A percentile compares a stretch with the other conserved stretches of the same genome.
Conservation (phyloP, 169 alveolate genomes). For the Plasmodium knowlesi region DNA sequence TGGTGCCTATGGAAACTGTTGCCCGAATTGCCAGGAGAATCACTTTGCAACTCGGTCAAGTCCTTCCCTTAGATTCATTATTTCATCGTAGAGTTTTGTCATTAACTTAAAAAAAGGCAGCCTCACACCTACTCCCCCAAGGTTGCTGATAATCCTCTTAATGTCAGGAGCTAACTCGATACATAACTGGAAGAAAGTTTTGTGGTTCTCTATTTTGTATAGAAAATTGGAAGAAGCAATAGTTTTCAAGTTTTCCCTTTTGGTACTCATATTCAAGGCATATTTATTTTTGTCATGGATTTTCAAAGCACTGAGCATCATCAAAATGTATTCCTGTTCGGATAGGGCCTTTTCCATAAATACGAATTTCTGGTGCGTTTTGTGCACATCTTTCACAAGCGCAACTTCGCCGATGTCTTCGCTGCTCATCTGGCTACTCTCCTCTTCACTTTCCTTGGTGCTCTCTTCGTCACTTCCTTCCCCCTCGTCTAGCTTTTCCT, state of each 20-base stretch:
- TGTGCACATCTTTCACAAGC: constrained; percentile 19
- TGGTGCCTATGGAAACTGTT: not conserved
- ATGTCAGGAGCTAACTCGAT: constrained; percentile 59
- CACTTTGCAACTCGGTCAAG: constrained; percentile 36
- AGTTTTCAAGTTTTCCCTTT: constrained; percentile 25
- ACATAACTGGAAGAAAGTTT: constrained; percentile 53
- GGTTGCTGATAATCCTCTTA: constrained; percentile 30
- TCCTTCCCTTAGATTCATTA: constrained; percentile 37
- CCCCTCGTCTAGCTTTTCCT: not conserved
- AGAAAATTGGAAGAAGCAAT: constrained; percentile 11
- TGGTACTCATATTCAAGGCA: constrained; percentile 12
- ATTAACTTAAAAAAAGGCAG: constrained; percentile 21
- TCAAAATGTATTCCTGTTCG: constrained; percentile 19
- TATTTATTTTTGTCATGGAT: constrained; percentile 38
- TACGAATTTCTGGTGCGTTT: not conserved
- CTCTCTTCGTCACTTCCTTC: constrained; percentile 12
- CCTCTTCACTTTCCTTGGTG: not conserved
- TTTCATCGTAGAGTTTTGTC: constrained; percentile 44
- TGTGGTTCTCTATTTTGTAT: constrained; percentile 30
- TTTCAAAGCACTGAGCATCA: constrained; percentile 33
- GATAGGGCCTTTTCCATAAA: constrained; percentile 16
- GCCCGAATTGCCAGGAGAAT: not conserved
- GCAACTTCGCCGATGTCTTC: not conserved
- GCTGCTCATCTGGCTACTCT: not conserved
- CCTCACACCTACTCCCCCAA: constrained; percentile 45